Evolutionary conservation across 116 monocot genomes (phyloP).

Genomic region (Dioscorea cayenensis): DNA sequence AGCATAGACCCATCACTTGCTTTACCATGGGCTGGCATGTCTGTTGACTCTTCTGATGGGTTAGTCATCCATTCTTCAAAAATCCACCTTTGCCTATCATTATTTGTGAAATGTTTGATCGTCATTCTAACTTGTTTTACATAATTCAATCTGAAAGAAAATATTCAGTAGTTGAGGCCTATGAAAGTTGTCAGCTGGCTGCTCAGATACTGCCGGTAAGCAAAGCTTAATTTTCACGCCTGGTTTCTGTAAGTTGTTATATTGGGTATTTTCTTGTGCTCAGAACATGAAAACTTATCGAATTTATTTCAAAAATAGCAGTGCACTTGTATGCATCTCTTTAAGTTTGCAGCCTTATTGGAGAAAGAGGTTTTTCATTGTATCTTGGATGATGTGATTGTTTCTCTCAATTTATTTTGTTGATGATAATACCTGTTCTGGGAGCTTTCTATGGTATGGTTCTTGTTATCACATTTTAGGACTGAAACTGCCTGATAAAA

Average conservation of each 20-base stretch:
- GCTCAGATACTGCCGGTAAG: slow-evolving; percentile 82
- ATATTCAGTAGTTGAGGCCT: slow-evolving; percentile 48
- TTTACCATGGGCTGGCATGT: slow-evolving; percentile 97
- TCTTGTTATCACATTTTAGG: too few species aligned
- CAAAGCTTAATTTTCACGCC: not conserved
- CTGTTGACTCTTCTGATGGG: slow-evolving; percentile 44
- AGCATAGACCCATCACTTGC: slow-evolving; percentile 95
- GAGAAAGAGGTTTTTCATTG: too few species aligned
- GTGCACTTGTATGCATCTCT: too few species aligned
- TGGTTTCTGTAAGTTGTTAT: not conserved
- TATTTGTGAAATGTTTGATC: not conserved
- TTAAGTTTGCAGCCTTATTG: too few species aligned
- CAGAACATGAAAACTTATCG: not conserved
- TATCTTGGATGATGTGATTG: too few species aligned
- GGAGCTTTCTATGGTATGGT: too few species aligned
- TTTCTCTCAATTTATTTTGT: too few species aligned
- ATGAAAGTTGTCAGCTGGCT: slow-evolving; percentile 92
- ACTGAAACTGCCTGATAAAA: too few species aligned
- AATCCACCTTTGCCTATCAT: not conserved
- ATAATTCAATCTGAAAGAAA: slow-evolving; percentile 25
- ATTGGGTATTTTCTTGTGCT: slow-evolving; percentile 1
- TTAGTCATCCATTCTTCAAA: slow-evolving; percentile 17
- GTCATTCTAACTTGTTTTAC: not conserved
- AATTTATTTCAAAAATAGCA: not conserved
- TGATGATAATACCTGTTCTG: too few species aligned